Evolutionary conservation across 495 filamentous ascomycete species (phyloP).

Genomic region (Lasiosphaeria miniovina): DNA sequence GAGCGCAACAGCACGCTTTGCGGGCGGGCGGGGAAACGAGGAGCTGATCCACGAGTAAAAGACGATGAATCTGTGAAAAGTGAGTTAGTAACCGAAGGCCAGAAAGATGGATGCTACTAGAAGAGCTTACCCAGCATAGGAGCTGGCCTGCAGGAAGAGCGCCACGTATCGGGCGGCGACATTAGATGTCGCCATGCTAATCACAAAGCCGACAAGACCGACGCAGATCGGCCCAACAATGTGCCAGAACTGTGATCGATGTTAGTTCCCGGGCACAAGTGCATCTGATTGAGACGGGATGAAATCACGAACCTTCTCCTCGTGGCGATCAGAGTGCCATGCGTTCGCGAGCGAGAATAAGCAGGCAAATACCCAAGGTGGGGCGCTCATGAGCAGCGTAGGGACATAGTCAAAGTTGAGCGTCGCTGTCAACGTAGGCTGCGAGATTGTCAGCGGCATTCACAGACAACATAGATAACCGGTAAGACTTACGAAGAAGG

Average conservation of each 20-base stretch:
- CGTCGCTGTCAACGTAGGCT: conserved; percentile 75
- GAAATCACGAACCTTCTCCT: conserved; percentile 49
- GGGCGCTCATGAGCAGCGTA: conserved; percentile 71
- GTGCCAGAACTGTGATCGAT: conserved; percentile 59
- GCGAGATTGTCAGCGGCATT: conserved; percentile 60
- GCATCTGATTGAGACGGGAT: neutral
- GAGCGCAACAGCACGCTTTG: conserved; percentile 74
- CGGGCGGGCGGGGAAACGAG: conserved; percentile 68
- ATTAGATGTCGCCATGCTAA: conserved; percentile 64
- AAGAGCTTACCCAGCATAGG: conserved; percentile 47
- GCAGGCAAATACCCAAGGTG: conserved; percentile 68
- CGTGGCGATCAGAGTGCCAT: conserved; percentile 71
- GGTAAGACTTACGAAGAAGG: conserved; percentile 48
- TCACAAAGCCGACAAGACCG: conserved; percentile 66
- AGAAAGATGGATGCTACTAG: neutral
- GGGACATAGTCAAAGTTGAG: conserved; percentile 65
- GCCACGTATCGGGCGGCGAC: conserved; percentile 68
- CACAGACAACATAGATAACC: conserved; percentile 53
- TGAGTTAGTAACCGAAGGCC: neutral
- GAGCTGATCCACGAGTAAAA: conserved; percentile 75
- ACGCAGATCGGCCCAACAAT: conserved; percentile 65
- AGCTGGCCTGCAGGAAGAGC: conserved; percentile 65
- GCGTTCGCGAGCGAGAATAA: conserved; percentile 66
- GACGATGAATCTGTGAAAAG: conserved; percentile 56
- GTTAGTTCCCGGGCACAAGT: conserved; percentile 5